These are phyloP conservation scores for Tremella fuciformis DNA, from an alignment of 768 basidiomycete species.

Conservation along the genomic window DNA sequence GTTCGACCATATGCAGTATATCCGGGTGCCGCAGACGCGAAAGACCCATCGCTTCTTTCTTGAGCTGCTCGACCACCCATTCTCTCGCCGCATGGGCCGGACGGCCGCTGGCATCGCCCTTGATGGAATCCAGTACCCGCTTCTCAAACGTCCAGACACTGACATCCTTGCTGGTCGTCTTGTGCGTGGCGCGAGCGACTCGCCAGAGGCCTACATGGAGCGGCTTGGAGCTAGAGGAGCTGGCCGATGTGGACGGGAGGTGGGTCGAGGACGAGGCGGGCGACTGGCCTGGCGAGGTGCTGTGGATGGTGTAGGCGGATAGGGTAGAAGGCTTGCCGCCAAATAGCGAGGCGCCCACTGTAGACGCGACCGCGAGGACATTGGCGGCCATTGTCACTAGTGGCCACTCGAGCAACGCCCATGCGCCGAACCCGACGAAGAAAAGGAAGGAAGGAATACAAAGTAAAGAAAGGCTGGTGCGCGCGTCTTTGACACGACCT, in stretches of 20 bases:
- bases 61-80: constrained; percentile 75
- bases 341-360: constrained; percentile 17
- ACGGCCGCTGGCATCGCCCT: constrained; percentile 56
- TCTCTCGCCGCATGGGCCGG: constrained; percentile 60
- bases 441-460: no score
- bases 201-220: constrained; percentile 82
- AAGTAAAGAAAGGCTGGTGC: no score
- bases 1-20: constrained; percentile 95
- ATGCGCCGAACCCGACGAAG: no score
- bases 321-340: constrained; percentile 27
- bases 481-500: no score
- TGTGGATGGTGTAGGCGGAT: constrained; percentile 32
- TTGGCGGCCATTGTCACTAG: constrained; percentile 9
- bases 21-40: constrained; percentile 87
- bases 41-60: constrained; percentile 83
- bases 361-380: constrained; percentile 30
- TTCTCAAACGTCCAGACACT: constrained; percentile 93
- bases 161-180: constrained; percentile 83
- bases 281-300: constrained; percentile 15
- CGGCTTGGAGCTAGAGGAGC: constrained; percentile 40
- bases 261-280: constrained; percentile 30
- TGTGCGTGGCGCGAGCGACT: constrained; percentile 80
- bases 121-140: constrained; percentile 65
- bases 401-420: no score
- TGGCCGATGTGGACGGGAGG: constrained; percentile 14